Evolutionary conservation across 768 basidiomycete species (phyloP), one percentile per base, ranked within the genome.

Genomic region (Mycena rebaudengoi): DNA sequence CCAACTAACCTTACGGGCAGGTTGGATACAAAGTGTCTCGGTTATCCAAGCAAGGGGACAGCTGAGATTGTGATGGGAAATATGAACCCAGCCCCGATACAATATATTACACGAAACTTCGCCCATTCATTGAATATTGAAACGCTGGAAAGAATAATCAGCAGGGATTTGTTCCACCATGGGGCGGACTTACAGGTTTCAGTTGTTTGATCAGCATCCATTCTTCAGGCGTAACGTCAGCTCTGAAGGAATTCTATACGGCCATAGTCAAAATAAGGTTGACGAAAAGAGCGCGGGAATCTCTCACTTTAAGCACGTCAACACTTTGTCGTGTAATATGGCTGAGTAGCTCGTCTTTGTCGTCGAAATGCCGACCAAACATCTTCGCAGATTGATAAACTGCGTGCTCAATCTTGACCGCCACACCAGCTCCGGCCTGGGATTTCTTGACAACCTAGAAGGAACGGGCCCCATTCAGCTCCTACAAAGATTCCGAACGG

Each of bases 401-500:
- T 4, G 96, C 96, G 75, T 97, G 93, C 76, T 99, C 98, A 63
- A 99, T 98, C 85, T 99, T 99, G 69, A 99, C 93, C 0, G 98
- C 97, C 14, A 98, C 96, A 72, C 98, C 97, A 48, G 86, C 96
- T 70, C 95, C 97, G n/a, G 94, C 89, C 76, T 98, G 95, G 2
- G 89, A 83, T 78, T 94, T 96, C 82, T 98, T 99, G 69, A 99
- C 86, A 26, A 94, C 82, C 93, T 95, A 70, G 20, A 71, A 49
- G 56, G 53, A 53, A 51, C n/a, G 32, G 28, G 37, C 21, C 50
- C 50, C 29, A 23, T 33, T 48, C 32, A 60, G 50, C 58, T 37
- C 28, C 48, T 35, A 29, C 29, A 56, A 45, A 37, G 11, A 30
- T 16, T 39, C 55, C 35, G 52, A 23, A 28, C 12, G 21, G 39